Conservation (phyloP, 1,284 basidiomycete genomes). For the Boletus semigastroideus region DNA sequence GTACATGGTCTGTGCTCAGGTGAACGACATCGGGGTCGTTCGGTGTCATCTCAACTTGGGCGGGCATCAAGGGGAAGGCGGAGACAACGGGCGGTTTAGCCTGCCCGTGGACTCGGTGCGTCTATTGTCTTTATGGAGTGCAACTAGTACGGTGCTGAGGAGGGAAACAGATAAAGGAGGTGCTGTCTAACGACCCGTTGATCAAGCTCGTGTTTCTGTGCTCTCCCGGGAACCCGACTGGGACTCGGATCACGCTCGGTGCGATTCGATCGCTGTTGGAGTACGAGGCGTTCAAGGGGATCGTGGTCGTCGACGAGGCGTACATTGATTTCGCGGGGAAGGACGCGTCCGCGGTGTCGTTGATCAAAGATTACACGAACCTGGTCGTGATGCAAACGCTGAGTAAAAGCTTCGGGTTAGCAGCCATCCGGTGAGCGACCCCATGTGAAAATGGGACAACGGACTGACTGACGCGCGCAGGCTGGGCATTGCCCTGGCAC, state of each 20-base stretch:
- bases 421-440: constrained; percentile 76
- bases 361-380: constrained; percentile 86
- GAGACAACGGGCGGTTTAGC: constrained; percentile 76
- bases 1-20: constrained; percentile 93
- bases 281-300: constrained; percentile 82
- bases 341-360: constrained; percentile 62
- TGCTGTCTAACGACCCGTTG: constrained; percentile 61
- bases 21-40: constrained; percentile 90
- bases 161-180: constrained; percentile 64
- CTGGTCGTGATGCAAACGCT: constrained; percentile 93
- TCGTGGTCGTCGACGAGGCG: constrained; percentile 95
- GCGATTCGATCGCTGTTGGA: constrained; percentile 76
- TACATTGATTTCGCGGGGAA: constrained; percentile 91
- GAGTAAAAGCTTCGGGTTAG: constrained; percentile 95
- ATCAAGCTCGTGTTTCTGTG: constrained; percentile 96
- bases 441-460: neutral
- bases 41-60: constrained; percentile 75
- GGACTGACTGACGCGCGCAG: constrained; percentile 40
- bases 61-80: constrained; percentile 59
- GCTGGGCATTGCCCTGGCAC: constrained; percentile 87
- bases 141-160: constrained; percentile 2
- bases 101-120: constrained; percentile 74
- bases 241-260: constrained; percentile 78
- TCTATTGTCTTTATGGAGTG: constrained; percentile 11
- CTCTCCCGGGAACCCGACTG: constrained; percentile 97